A percentile compares a stretch with the other conserved stretches of the same genome.
phyloP scores from a whole-genome alignment of 1,284 basidiomycete species.

The Wolfiporia cocos region DNA sequence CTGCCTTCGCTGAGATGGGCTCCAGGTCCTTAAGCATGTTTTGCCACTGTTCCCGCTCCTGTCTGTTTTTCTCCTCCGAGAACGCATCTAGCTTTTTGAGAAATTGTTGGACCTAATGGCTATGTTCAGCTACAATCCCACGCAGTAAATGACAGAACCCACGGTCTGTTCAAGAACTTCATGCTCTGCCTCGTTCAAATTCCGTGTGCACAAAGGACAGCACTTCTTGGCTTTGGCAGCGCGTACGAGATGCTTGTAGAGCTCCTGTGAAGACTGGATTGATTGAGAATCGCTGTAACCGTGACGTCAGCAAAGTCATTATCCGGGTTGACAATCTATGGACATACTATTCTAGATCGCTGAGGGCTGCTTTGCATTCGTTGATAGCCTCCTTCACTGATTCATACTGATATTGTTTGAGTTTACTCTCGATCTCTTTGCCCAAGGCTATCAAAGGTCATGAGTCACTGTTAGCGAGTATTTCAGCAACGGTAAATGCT shows the following conservation, averaged over 20 bases:
- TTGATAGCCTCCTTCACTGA: conserved; percentile 14
- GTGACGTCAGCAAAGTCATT: conserved; percentile 16
- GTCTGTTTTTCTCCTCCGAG: too few species aligned
- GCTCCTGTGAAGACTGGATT: conserved; percentile 37
- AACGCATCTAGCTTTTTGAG: too few species aligned
- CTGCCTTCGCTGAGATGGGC: too few species aligned
- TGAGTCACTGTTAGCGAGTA: not conserved
- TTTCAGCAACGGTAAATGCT: not conserved
- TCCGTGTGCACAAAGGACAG: conserved; percentile 77
- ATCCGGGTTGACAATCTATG: not conserved
- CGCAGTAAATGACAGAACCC: too few species aligned
- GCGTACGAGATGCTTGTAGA: conserved; percentile 62
- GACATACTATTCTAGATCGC: too few species aligned
- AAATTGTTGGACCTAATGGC: too few species aligned
- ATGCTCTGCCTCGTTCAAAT: conserved; percentile 59
- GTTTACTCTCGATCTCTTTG: conserved; percentile 21
- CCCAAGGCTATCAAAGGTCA: conserved; percentile 41
- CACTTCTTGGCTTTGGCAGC: conserved; percentile 58
- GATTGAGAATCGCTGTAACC: conserved; percentile 7
- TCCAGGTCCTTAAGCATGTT: too few species aligned
- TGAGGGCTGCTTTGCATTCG: not conserved
- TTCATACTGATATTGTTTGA: not conserved
- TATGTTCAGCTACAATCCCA: too few species aligned
- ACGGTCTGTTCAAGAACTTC: conserved; percentile 65
- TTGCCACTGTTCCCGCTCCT: too few species aligned